Base-by-base conservation (phyloP, 2,329 filamentous ascomycete genomes). In the Trichoderma citrinoviride region DNA sequence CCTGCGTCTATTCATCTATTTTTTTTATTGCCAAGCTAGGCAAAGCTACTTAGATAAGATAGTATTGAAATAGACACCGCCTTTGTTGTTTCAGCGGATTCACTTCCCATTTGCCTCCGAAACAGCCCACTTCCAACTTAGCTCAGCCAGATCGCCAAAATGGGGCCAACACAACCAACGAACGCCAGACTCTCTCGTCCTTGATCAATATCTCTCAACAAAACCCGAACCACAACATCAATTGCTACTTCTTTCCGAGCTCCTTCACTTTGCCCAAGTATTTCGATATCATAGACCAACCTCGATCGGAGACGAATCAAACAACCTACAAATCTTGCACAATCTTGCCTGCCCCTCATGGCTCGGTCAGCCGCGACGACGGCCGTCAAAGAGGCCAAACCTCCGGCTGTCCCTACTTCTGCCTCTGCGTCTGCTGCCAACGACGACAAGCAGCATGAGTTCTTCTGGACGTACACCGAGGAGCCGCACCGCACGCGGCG, bases 391-490 rank as follows among this genome's bases (percentile, higher is more conserved):
- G 66, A 68, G 66, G 63, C 76, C 61, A 74, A 73, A 68, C 71
- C 70, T 58, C 69, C 71, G 66, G 69, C 69, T 44, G 70, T 66
- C 57, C 66, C 66, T 41, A 61, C 65, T 61, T 29, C 27, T 29
- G 27, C 27, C 27, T 29, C 33, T 37, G 33, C 33, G 3, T 12
- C 33, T 14, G 66, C 67, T 50, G 66, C 68, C 47, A 64, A 70
- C n/a, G 66, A 71, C 19, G 62, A 66, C 43, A 74, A 79, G 65
- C 73, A 77, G 64, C 73, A 77, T 61, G 77, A 84, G 76, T 98
- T 98, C 83, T 97, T 96, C 81, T 98, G 96, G 95, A 97, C 95
- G 46, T 98, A 99, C 76, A 97, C 95, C 10, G 95, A 99, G 77
- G 95, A 99, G 79, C 95, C 95, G 67, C 95, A 99, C 79, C 87